Evolutionary conservation across 2,329 filamentous ascomycete genomes (phyloP).

Genomic region (Colletotrichum paranaense): DNA sequence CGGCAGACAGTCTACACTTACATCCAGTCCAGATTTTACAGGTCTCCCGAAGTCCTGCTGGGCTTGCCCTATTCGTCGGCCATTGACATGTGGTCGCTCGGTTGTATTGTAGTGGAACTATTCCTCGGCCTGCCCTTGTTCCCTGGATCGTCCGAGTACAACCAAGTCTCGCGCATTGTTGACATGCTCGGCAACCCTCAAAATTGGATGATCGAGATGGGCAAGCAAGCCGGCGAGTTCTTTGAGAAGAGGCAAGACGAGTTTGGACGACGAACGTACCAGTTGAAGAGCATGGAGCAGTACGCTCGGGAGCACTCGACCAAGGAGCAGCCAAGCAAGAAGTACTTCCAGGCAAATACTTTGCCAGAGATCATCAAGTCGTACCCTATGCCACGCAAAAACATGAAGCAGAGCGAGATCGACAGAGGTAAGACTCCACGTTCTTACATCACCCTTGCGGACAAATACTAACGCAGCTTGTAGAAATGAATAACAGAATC

Average conservation of each 20-base stretch:
- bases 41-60: slow-evolving; percentile 95
- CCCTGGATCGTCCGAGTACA: slow-evolving; percentile 97
- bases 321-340: slow-evolving; percentile 99
- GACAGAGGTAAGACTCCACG: slow-evolving; percentile 78
- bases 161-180: slow-evolving; percentile 95
- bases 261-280: slow-evolving; percentile 89
- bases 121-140: slow-evolving; percentile 96
- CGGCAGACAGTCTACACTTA: slow-evolving; percentile 99
- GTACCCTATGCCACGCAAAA: slow-evolving; percentile 98
- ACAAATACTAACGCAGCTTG: slow-evolving; percentile 37
- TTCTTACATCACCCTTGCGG: background rate
- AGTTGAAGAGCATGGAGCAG: slow-evolving; percentile 97
- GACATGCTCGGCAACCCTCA: slow-evolving; percentile 98
- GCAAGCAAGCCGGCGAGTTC: slow-evolving; percentile 96
- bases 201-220: slow-evolving; percentile 99
- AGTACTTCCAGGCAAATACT: slow-evolving; percentile 96
- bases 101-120: slow-evolving; percentile 97
- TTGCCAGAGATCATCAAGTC: slow-evolving; percentile 97
- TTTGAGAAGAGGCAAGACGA: slow-evolving; percentile 95
- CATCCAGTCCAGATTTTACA: slow-evolving; percentile 97
- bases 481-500: slow-evolving; percentile 98
- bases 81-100: slow-evolving; percentile 99
- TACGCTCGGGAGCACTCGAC: slow-evolving; percentile 95
- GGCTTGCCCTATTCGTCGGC: slow-evolving; percentile 97
- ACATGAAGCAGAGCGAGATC: slow-evolving; percentile 98